Evolutionary conservation across 108 stramenopile species (phyloP).

Genomic region (Cyclotella choctawhatcheeana): DNA sequence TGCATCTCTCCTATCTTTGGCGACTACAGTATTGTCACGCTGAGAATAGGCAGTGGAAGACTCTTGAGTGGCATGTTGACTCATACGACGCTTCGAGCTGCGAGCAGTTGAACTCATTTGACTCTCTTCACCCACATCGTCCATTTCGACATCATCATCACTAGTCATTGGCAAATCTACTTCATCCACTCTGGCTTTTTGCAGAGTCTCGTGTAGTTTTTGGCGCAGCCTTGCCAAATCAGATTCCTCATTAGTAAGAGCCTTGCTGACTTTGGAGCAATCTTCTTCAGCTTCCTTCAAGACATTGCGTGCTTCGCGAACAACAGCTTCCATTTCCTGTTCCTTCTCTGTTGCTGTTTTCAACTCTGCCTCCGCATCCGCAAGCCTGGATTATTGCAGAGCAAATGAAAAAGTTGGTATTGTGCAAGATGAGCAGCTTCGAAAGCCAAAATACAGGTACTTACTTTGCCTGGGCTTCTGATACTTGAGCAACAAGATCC

Average conservation of each 20-base stretch:
- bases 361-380: conserved; percentile 75
- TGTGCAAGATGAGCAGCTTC: background rate
- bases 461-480: conserved; percentile 57
- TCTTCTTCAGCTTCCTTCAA: conserved; percentile 73
- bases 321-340: conserved; percentile 66
- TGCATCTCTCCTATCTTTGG: conserved; percentile 76
- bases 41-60: conserved; percentile 83
- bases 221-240: conserved; percentile 82
- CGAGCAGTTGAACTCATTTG: conserved; percentile 30
- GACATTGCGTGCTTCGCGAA: conserved; percentile 66
- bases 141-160: conserved; percentile 47
- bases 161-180: conserved; percentile 75
- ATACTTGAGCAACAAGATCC: conserved; percentile 39
- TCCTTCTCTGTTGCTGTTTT: conserved; percentile 64
- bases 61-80: conserved; percentile 64
- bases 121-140: conserved; percentile 61
- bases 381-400: conserved; percentile 34
- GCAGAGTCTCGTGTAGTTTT: conserved; percentile 90
- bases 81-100: conserved; percentile 25
- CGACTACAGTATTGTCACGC: conserved; percentile 72
- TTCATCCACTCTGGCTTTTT: conserved; percentile 90
- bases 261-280: conserved; percentile 62
- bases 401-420: background rate
- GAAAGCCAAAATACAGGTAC: background rate
- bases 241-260: conserved; percentile 67